These are phyloP conservation scores for Stagonosporopsis vannaccii DNA, from an alignment of 2,329 filamentous ascomycete species.

Conservation along the genomic window DNA sequence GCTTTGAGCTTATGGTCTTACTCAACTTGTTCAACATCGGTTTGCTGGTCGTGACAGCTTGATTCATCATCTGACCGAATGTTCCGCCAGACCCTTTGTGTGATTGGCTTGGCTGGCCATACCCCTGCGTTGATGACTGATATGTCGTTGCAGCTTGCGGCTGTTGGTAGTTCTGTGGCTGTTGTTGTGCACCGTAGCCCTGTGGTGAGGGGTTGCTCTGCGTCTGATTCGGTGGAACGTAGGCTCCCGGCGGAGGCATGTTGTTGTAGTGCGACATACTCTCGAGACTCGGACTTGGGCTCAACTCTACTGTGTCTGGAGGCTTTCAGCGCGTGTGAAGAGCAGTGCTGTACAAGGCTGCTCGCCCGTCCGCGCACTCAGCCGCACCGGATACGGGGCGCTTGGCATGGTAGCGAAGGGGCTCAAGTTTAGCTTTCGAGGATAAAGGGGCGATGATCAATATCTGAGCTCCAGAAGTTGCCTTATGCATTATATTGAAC, in stretches of 20 bases:
- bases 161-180: constrained; percentile 29
- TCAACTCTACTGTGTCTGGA: neutral
- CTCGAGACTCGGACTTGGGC: neutral
- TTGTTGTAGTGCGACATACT: constrained; percentile 46
- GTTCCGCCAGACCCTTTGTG: constrained; percentile 28
- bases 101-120: constrained; percentile 23
- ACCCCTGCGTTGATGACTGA: constrained; percentile 23
- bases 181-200: constrained; percentile 29
- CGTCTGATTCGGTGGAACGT: constrained; percentile 34
- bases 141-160: constrained; percentile 26
- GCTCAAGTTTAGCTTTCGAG: neutral
- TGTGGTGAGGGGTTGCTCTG: constrained; percentile 23
- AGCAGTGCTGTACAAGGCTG: constrained; percentile 10
- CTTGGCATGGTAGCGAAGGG: constrained; percentile 18
- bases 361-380: constrained; percentile 9
- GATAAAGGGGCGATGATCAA: neutral
- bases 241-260: constrained; percentile 38
- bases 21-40: constrained; percentile 47
- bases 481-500: neutral
- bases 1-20: constrained; percentile 47
- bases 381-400: constrained; percentile 17
- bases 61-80: constrained; percentile 45
- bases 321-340: neutral
- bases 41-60: constrained; percentile 46
- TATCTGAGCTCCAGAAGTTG: neutral